phyloP scores from a whole-genome alignment of 176 grass and related monocot species.

The Cenchrus americanus region DNA sequence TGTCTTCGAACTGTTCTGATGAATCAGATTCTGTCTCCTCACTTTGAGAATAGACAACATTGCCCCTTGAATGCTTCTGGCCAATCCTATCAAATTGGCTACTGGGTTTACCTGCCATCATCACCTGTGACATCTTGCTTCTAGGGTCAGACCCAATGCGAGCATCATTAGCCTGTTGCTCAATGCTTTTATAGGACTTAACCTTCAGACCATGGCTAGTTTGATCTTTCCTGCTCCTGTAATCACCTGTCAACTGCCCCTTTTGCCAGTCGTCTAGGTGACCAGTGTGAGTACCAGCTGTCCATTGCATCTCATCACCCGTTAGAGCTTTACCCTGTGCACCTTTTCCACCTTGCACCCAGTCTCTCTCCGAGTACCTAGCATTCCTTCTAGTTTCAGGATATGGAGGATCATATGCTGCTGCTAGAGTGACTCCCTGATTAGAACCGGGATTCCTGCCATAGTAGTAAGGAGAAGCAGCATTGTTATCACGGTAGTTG shows the following conservation, averaged over 20 bases:
- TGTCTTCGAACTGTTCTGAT: conserved; percentile 64
- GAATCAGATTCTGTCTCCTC: conserved; percentile 93
- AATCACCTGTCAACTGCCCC: conserved; percentile 44
- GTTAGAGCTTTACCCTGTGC: conserved; percentile 43
- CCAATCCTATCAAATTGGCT: conserved; percentile 42
- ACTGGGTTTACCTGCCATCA: conserved; percentile 47
- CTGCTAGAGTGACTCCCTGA: conserved; percentile 73
- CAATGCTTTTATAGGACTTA: conserved; percentile 56
- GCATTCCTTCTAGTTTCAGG: conserved; percentile 52
- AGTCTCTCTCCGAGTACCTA: conserved; percentile 62
- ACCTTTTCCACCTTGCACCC: conserved; percentile 49
- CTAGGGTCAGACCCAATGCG: conserved; percentile 46
- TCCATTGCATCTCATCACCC: conserved; percentile 45
- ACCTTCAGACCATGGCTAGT: conserved; percentile 48
- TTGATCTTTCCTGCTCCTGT: conserved; percentile 50
- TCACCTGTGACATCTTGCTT: conserved; percentile 49
- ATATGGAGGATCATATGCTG: conserved; percentile 58
- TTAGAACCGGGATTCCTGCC: conserved; percentile 44
- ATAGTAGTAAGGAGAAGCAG: conserved; percentile 48
- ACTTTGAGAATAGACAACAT: conserved; percentile 55
- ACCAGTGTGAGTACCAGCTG: conserved; percentile 41
- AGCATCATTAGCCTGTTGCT: conserved; percentile 46
- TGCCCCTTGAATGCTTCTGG: conserved; percentile 53
- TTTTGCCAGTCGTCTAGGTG: conserved; percentile 57
- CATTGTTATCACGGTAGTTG: conserved; percentile 45